Percentiles rank a stretch among this genome's conserved stretches.
These are phyloP conservation scores for Racocetra persica DNA, from an alignment of 371 early-diverging fungal genomes.

Conservation along the genomic window DNA sequence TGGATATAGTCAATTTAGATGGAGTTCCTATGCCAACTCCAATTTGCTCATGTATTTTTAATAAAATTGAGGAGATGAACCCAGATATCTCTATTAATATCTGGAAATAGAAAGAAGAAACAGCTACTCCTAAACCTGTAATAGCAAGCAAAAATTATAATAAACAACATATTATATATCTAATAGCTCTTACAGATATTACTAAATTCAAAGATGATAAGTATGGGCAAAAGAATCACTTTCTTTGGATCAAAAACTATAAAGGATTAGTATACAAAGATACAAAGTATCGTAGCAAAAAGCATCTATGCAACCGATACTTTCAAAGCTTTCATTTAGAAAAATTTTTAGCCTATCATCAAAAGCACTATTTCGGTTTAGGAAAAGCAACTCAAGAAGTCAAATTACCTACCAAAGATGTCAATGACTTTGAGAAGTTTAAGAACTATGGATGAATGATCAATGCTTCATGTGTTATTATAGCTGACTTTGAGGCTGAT, in stretches of 20 bases:
- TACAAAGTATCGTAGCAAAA: not conserved
- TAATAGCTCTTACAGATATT: slow-evolving; percentile 18
- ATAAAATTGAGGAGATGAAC: slow-evolving; percentile 1
- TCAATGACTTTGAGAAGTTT: slow-evolving; percentile 25
- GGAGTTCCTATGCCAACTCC: not conserved
- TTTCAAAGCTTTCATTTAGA: slow-evolving; percentile 4
- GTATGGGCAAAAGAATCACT: not conserved
- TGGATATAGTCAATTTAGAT: slow-evolving; percentile 9
- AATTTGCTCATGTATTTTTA: slow-evolving; percentile 2
- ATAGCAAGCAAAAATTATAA: slow-evolving; percentile 14
- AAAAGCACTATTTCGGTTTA: not conserved
- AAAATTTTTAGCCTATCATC: slow-evolving; percentile 8
- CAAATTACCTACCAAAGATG: slow-evolving; percentile 8
- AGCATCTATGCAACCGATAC: no score
- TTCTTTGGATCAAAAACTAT: not conserved
- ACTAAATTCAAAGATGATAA: not conserved
- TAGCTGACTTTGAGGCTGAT: slow-evolving; percentile 28
- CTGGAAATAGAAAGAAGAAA: slow-evolving; percentile 12
- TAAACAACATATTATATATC: not conserved
- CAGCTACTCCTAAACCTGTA: slow-evolving; percentile 15
- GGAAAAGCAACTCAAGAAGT: slow-evolving; percentile 11
- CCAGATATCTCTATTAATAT: slow-evolving; percentile 31
- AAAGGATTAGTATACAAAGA: slow-evolving; percentile 15
- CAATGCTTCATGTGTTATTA: slow-evolving; percentile 25
- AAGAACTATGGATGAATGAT: slow-evolving; percentile 28